Conservation (phyloP, 2,329 filamentous ascomycete genomes). For the Exophiala viscosa region DNA sequence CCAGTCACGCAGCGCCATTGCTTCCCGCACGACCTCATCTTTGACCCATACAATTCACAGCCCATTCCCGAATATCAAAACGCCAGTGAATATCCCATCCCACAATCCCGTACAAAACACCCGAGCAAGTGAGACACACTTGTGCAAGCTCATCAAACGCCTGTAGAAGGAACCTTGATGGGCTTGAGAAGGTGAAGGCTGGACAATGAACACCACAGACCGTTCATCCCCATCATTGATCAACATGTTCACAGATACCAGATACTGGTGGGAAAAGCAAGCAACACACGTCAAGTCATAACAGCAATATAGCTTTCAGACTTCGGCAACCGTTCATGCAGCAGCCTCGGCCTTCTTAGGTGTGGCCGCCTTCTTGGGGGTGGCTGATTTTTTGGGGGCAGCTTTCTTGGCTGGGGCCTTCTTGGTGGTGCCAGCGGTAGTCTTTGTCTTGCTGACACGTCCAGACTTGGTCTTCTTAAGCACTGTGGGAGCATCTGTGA, state of each 20-base stretch:
- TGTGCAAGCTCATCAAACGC: slow-evolving; percentile 5
- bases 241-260: slow-evolving; percentile 18
- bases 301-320: slow-evolving; percentile 13
- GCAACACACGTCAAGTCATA: slow-evolving; percentile 27
- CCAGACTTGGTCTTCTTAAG: slow-evolving; percentile 82
- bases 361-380: slow-evolving; percentile 39
- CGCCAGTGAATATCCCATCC: too few species aligned
- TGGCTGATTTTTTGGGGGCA: slow-evolving; percentile 43
- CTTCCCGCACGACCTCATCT: too few species aligned
- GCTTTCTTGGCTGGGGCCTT: slow-evolving; percentile 46
- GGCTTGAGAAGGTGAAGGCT: background rate
- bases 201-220: background rate
- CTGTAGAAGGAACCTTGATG: background rate
- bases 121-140: background rate
- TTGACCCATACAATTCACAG: too few species aligned
- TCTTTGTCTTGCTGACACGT: slow-evolving; percentile 69
- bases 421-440: slow-evolving; percentile 40
- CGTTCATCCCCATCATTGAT: slow-evolving; percentile 5
- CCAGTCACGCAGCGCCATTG: too few species aligned
- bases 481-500: slow-evolving; percentile 66
- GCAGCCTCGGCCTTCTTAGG: slow-evolving; percentile 39
- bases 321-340: slow-evolving; percentile 19
- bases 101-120: too few species aligned
- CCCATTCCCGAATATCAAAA: too few species aligned
- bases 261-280: slow-evolving; percentile 16